These are phyloP conservation scores for Quercus cerris DNA, from an alignment of 306 rosid species.

Conservation along the genomic window DNA sequence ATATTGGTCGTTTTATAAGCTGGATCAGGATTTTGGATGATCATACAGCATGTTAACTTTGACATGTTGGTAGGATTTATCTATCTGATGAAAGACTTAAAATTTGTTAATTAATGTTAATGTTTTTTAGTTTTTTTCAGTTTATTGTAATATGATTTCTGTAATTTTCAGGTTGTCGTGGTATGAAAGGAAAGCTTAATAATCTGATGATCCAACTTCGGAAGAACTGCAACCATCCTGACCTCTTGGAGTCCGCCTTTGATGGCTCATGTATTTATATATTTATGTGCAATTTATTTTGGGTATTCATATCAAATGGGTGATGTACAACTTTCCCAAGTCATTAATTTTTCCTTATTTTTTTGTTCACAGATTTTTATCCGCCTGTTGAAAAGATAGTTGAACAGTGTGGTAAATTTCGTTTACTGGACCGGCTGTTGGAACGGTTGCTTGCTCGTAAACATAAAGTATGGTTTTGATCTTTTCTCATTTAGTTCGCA, in stretches of 20 bases:
- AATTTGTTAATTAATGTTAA: background rate
- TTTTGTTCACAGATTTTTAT: constrained; percentile 39
- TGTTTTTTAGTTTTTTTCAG: background rate
- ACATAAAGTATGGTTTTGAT: constrained; percentile 59
- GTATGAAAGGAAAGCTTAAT: constrained; percentile 30
- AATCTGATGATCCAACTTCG: constrained; percentile 84
- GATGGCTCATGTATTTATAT: constrained; percentile 59
- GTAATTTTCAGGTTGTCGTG: constrained; percentile 43
- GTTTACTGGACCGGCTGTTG: constrained; percentile 75
- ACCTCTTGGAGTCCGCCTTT: constrained; percentile 62
- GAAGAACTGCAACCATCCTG: constrained; percentile 96
- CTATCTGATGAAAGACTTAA: background rate
- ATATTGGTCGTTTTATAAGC: background rate
- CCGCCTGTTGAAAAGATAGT: constrained; percentile 82
- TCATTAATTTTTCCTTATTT: constrained; percentile 13
- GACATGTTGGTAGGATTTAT: background rate
- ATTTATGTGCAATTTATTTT: background rate
- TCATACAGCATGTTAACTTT: background rate
- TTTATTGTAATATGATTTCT: background rate
- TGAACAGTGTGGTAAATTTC: constrained; percentile 87
- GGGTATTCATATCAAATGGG: constrained; percentile 10
- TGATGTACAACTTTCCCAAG: constrained; percentile 13
- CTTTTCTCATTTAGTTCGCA: background rate
- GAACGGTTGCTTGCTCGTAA: constrained; percentile 51
- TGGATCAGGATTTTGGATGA: background rate